Conservation (phyloP, 345 rosid species). For the Trapa incisa region DNA sequence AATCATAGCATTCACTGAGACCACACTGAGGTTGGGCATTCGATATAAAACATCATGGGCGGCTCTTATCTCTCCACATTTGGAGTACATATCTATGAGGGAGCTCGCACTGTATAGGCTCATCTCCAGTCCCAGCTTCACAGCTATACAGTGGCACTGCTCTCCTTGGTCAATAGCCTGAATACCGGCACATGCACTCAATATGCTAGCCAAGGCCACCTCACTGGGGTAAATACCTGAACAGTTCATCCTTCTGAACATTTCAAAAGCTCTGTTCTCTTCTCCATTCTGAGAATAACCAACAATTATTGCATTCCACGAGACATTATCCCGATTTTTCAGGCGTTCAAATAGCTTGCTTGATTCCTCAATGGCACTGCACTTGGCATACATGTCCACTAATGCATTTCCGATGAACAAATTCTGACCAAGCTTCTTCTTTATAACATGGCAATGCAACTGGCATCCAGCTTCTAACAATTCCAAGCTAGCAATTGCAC, state of each 20-base stretch:
- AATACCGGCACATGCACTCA: slow-evolving; percentile 71
- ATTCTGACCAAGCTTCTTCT: slow-evolving; percentile 41
- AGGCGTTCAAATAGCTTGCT: slow-evolving; percentile 59
- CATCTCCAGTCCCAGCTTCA: slow-evolving; percentile 55
- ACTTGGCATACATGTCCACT: slow-evolving; percentile 92
- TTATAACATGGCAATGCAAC: slow-evolving; percentile 57
- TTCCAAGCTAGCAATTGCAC: slow-evolving; percentile 64
- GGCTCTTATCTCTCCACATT: slow-evolving; percentile 40
- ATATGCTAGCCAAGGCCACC: slow-evolving; percentile 59
- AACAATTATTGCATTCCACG: slow-evolving; percentile 92
- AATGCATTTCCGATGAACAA: slow-evolving; percentile 79
- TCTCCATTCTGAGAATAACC: slow-evolving; percentile 75
- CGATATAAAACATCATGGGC: slow-evolving; percentile 34
- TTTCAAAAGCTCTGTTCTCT: slow-evolving; percentile 50
- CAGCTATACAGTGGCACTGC: slow-evolving; percentile 57
- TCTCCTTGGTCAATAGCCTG: slow-evolving; percentile 45
- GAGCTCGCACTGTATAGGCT: slow-evolving; percentile 78
- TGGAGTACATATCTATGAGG: slow-evolving; percentile 79
- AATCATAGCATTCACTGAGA: slow-evolving; percentile 75
- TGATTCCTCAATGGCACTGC: slow-evolving; percentile 55
- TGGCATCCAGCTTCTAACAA: slow-evolving; percentile 49
- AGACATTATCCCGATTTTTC: slow-evolving; percentile 39
- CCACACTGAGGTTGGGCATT: slow-evolving; percentile 54
- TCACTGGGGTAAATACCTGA: slow-evolving; percentile 54
- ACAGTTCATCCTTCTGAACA: slow-evolving; percentile 52